phyloP scores from a whole-genome alignment of 805 yeast species.

The Maudiozyma bulderi region DNA sequence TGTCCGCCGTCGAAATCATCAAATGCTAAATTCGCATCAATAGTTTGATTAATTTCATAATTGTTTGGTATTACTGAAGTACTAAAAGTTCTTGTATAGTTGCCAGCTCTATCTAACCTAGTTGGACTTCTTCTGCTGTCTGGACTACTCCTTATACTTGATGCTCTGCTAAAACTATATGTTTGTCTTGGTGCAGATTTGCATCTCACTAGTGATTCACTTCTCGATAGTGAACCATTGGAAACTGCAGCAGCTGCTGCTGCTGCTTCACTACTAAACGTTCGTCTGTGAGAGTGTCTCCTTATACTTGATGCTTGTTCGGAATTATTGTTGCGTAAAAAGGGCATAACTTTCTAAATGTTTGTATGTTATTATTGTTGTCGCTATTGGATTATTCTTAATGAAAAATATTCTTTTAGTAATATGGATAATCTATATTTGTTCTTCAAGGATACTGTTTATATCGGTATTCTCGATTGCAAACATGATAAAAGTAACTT shows the following conservation, averaged over 20 bases:
- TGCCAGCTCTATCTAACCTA: background rate
- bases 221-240: background rate
- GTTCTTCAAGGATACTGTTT: no score
- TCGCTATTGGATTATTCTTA: no score
- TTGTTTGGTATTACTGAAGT: conserved; percentile 4
- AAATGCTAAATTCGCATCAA: conserved; percentile 24
- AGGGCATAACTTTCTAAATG: background rate
- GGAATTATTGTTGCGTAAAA: background rate
- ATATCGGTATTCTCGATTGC: no score
- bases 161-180: conserved; percentile 10
- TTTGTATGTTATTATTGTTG: background rate
- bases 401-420: no score
- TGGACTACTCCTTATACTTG: conserved; percentile 33
- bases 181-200: background rate
- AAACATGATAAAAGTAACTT: no score
- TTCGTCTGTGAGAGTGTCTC: background rate
- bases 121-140: conserved; percentile 6
- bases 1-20: conserved; percentile 23
- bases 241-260: conserved; percentile 50
- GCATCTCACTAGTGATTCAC: background rate
- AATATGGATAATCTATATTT: no score
- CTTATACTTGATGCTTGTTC: background rate
- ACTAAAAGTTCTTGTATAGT: conserved; percentile 4
- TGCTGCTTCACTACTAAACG: conserved; percentile 40
- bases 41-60: background rate